Conservation (phyloP, 2,329 filamentous ascomycete genomes). For the Aspergillus texensis region DNA sequence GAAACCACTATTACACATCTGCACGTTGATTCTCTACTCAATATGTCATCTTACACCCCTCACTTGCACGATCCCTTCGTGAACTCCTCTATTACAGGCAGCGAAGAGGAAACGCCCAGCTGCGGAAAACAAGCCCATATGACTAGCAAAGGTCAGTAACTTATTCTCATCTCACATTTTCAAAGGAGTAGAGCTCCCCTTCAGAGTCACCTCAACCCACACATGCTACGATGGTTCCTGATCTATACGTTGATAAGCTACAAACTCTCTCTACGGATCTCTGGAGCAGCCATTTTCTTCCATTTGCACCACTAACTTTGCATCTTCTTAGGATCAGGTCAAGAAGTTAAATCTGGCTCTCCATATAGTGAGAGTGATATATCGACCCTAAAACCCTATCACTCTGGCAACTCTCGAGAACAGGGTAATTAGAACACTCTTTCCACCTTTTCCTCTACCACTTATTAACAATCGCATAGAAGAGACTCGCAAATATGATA, state of each 20-base stretch:
- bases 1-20: slow-evolving; percentile 1
- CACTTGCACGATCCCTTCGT: slow-evolving; percentile 9
- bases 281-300: neutral
- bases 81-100: neutral
- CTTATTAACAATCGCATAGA: neutral
- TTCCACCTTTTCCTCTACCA: neutral
- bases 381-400: neutral
- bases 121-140: neutral
- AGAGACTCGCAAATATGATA: neutral
- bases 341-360: neutral
- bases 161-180: neutral
- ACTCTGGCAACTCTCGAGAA: neutral
- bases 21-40: neutral
- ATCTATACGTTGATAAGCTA: neutral
- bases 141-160: neutral
- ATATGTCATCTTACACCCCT: slow-evolving; percentile 1
- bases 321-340: no score
- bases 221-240: neutral
- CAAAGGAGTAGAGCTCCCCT: neutral
- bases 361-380: neutral
- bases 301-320: neutral
- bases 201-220: neutral
- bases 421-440: neutral
- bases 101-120: neutral
- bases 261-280: neutral